Evolutionary conservation across 345 rosid genomes (phyloP).

Genomic region (Murraya koenigii): DNA sequence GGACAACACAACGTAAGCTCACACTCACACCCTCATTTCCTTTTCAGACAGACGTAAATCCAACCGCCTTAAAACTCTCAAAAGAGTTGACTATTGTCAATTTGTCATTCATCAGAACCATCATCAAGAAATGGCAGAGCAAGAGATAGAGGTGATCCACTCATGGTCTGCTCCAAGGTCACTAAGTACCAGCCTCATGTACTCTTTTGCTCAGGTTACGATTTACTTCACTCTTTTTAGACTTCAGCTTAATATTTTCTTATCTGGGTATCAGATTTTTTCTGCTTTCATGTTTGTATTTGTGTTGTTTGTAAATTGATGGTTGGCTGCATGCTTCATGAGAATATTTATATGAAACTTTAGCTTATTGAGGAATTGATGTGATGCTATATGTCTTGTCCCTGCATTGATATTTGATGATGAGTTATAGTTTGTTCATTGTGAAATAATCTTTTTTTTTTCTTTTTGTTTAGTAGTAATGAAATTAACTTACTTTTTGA

Average conservation of each 20-base stretch:
- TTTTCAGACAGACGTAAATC: too few species aligned
- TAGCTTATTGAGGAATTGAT: neutral
- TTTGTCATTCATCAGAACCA: neutral
- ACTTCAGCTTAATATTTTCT: neutral
- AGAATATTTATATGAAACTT: neutral
- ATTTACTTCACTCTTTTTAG: conserved; percentile 8
- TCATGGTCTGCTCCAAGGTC: conserved; percentile 94
- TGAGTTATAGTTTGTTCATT: neutral
- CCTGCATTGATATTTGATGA: neutral
- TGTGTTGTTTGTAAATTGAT: neutral
- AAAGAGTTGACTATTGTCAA: neutral
- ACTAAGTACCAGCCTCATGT: conserved; percentile 82
- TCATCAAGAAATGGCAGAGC: conserved; percentile 25
- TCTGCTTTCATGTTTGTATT: neutral
- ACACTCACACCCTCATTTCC: too few species aligned
- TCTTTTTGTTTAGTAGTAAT: too few species aligned
- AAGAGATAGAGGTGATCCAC: conserved; percentile 58
- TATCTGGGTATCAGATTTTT: neutral
- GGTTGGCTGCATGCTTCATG: too few species aligned
- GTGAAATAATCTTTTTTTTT: neutral
- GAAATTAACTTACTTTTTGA: neutral
- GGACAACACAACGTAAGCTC: too few species aligned
- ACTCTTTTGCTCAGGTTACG: conserved; percentile 73
- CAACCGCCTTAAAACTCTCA: neutral
- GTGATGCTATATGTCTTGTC: neutral